A percentile compares a stretch with the other conserved stretches of the same genome.
Evolutionary conservation across 805 yeast species (phyloP).

Genomic region (Tetrapisispora namnaoensis): DNA sequence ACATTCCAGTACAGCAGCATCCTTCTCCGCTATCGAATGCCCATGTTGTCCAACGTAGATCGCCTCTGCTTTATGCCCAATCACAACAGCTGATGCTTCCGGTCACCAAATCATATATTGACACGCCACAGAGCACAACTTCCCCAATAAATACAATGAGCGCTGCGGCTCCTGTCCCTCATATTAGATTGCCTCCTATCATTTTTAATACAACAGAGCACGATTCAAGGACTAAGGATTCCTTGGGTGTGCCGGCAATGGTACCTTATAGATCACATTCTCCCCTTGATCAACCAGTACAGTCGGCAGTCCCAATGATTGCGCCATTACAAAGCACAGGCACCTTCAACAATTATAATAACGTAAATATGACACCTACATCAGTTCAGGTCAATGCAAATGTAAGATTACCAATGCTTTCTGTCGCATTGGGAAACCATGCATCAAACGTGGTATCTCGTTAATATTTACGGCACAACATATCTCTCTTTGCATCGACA

Average conservation of each 20-base stretch:
- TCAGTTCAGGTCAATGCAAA: neutral
- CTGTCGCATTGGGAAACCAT: neutral
- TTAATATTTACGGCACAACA: neutral
- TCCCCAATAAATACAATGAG: neutral
- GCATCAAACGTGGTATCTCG: neutral
- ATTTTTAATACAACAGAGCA: neutral
- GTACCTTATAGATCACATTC: neutral
- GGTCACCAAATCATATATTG: neutral
- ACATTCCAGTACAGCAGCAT: too few relatives aligned
- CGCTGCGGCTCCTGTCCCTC: neutral
- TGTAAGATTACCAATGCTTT: neutral
- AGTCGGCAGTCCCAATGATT: neutral
- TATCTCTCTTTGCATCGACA: neutral
- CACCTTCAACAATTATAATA: neutral
- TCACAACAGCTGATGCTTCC: neutral
- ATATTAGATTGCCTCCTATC: constrained; percentile 1
- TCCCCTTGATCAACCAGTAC: neutral
- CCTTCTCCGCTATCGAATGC: neutral
- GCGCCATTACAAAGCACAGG: neutral
- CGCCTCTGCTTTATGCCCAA: neutral
- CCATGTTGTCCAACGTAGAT: neutral
- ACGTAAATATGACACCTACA: neutral
- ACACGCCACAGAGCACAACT: neutral
- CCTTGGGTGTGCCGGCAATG: neutral
- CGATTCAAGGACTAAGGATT: neutral